These are phyloP conservation scores for Aspergillus sp. DNA, from an alignment of 2,329 filamentous ascomycete species.

Conservation along the genomic window DNA sequence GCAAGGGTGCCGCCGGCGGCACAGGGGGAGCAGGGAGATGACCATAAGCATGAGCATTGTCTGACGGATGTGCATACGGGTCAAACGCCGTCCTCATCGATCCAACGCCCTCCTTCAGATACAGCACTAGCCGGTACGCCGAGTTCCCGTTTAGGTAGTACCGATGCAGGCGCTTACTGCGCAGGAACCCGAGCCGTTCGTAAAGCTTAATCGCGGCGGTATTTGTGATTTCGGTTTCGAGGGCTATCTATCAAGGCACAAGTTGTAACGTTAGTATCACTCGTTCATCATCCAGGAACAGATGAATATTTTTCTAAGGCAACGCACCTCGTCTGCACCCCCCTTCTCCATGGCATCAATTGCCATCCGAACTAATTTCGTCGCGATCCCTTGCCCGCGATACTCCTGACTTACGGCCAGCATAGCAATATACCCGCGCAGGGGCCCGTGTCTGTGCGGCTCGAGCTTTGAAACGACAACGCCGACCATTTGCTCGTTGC, in stretches of 20 bases:
- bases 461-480: conserved; percentile 96
- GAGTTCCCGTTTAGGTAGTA: conserved; percentile 98
- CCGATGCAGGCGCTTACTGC: conserved; percentile 87
- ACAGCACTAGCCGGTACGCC: conserved; percentile 82
- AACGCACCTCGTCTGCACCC: conserved; percentile 74
- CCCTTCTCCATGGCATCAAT: conserved; percentile 86
- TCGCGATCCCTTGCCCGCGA: conserved; percentile 83
- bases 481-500: conserved; percentile 63
- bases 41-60: neutral
- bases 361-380: conserved; percentile 80
- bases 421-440: conserved; percentile 97
- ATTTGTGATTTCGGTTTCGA: conserved; percentile 96
- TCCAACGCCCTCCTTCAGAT: conserved; percentile 64
- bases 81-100: conserved; percentile 42
- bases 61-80: conserved; percentile 24
- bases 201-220: conserved; percentile 87
- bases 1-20: conserved; percentile 18
- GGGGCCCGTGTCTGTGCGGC: conserved; percentile 78
- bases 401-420: conserved; percentile 81
- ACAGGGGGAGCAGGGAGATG: conserved; percentile 12
- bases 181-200: conserved; percentile 84
- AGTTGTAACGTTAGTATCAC: neutral
- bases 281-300: neutral
- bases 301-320: neutral
- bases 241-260: conserved; percentile 61